Percentiles rank a stretch among this genome's conserved stretches.
phyloP scores from a whole-genome alignment of 331 rosid genomes.

The Phaseolus coccineus region DNA sequence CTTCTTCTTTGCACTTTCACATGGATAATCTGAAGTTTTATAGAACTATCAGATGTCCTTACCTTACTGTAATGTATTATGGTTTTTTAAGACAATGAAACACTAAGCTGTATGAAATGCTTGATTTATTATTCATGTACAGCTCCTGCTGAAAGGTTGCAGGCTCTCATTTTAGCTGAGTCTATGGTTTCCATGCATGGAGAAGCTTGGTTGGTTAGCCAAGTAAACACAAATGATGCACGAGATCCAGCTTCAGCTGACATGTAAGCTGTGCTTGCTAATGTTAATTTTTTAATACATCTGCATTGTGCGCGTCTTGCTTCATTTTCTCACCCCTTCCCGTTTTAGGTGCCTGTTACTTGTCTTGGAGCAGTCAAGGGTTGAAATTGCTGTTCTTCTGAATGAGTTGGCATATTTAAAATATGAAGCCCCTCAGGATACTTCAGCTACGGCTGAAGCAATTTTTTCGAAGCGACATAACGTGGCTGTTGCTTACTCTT shows the following conservation, averaged over 20 bases:
- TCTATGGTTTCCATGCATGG: conserved; percentile 73
- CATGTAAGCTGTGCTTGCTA: conserved; percentile 58
- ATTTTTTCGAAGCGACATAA: conserved; percentile 63
- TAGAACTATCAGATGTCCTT: conserved; percentile 15
- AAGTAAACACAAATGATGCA: conserved; percentile 52
- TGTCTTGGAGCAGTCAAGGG: conserved; percentile 92
- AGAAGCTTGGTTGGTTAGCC: conserved; percentile 77
- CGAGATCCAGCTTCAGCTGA: conserved; percentile 65
- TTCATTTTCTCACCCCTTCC: conserved; percentile 43
- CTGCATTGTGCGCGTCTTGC: neutral
- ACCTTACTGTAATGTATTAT: conserved; percentile 26
- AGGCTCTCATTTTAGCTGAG: conserved; percentile 86
- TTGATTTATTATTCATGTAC: conserved; percentile 50
- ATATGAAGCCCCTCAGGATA: conserved; percentile 77
- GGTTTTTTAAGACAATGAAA: conserved; percentile 30
- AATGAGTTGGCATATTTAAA: conserved; percentile 89
- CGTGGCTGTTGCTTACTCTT: conserved; percentile 81
- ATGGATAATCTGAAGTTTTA: conserved; percentile 24
- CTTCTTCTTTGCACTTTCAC: conserved; percentile 25
- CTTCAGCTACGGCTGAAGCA: conserved; percentile 63
- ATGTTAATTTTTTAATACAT: conserved; percentile 19
- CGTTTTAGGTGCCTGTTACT: conserved; percentile 82
- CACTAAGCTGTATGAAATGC: conserved; percentile 8
- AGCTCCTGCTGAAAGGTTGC: conserved; percentile 88
- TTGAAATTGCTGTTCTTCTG: conserved; percentile 91